phyloP scores from a whole-genome alignment of 164 flowering plant species.

The Berberis vulgaris region DNA sequence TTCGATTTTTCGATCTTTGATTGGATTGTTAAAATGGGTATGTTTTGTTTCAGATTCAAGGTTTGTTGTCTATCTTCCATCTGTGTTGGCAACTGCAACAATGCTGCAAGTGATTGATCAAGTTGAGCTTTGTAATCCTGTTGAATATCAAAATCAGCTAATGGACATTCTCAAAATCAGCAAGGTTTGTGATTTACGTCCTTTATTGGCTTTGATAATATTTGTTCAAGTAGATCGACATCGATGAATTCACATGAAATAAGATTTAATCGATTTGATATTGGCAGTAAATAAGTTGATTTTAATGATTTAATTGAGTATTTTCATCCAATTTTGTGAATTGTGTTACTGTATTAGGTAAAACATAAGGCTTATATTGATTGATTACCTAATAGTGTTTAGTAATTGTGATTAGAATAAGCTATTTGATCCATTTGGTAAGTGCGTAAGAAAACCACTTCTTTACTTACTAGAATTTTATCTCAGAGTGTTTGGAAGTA shows the following conservation, averaged over 20 bases:
- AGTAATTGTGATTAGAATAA: no score
- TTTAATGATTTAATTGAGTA: no score
- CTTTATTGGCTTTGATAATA: not conserved
- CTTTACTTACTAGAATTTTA: no score
- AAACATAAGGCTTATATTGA: no score
- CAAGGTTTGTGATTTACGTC: constrained; percentile 33
- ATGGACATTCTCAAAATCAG: constrained; percentile 42
- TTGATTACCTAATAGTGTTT: no score
- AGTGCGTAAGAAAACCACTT: no score
- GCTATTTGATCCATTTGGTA: no score
- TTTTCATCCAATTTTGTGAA: no score
- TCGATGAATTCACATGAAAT: not conserved
- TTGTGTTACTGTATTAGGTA: no score
- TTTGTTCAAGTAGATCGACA: not conserved
- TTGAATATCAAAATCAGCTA: constrained; percentile 54
- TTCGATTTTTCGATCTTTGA: not conserved
- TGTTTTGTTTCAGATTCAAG: constrained; percentile 26
- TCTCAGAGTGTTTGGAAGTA: no score
- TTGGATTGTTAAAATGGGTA: not conserved
- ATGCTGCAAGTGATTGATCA: constrained; percentile 57
- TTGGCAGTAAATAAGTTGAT: no score
- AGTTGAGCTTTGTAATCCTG: constrained; percentile 38
- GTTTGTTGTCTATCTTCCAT: constrained; percentile 31
- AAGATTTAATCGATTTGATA: no score
- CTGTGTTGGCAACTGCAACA: constrained; percentile 62